These are phyloP conservation scores for Lyophyllum decastes DNA, from an alignment of 768 basidiomycete genomes.

Conservation along the genomic window DNA sequence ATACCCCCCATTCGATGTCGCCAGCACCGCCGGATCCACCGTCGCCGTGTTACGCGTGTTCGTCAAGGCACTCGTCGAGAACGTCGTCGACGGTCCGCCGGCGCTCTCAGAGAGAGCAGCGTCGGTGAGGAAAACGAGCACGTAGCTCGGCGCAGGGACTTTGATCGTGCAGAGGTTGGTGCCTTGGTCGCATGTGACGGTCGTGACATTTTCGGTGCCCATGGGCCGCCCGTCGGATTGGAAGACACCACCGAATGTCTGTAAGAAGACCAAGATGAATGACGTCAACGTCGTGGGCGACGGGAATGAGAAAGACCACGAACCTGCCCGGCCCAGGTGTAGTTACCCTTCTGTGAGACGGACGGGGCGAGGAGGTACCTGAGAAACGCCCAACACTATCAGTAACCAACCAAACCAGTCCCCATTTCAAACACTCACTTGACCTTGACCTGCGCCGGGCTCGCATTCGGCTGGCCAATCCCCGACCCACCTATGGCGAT, in stretches of 20 bases:
- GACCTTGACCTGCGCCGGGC: constrained; percentile 28
- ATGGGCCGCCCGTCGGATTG: constrained; percentile 68
- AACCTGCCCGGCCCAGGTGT: constrained; percentile 80
- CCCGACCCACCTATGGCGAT: constrained; percentile 44
- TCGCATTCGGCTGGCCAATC: constrained; percentile 2
- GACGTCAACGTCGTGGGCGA: neutral
- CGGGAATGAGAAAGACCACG: constrained; percentile 15
- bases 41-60: constrained; percentile 52
- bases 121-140: constrained; percentile 69
- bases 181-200: constrained; percentile 58
- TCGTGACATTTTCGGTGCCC: constrained; percentile 56
- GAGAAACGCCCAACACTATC: too few species aligned
- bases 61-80: constrained; percentile 51
- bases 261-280: neutral
- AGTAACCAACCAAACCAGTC: neutral
- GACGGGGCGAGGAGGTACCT: constrained; percentile 59
- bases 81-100: constrained; percentile 26
- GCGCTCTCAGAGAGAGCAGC: constrained; percentile 27
- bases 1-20: constrained; percentile 47
- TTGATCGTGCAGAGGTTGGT: constrained; percentile 57
- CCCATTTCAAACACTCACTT: constrained; percentile 4
- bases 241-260: constrained; percentile 65
- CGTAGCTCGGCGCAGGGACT: constrained; percentile 72
- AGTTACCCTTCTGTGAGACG: constrained; percentile 60
- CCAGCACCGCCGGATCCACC: constrained; percentile 53